A percentile compares a stretch with the other conserved stretches of the same genome.
Evolutionary conservation across 768 basidiomycete genomes (phyloP).

Genomic region (Tulasnella sp.): DNA sequence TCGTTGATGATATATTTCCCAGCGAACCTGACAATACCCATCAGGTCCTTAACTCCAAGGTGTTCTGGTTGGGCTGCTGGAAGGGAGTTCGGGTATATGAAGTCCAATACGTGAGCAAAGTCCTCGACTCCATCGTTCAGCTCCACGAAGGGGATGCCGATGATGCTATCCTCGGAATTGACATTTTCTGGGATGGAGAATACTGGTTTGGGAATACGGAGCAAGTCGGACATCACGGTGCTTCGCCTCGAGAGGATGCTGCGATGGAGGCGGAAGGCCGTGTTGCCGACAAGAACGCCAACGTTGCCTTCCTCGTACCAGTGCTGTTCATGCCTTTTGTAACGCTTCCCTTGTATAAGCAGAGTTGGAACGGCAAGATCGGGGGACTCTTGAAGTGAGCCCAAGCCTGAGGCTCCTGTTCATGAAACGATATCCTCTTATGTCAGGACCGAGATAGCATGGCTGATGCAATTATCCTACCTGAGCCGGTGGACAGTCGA

Average conservation of each 20-base stretch:
- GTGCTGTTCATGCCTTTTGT: not conserved
- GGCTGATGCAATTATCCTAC: no score
- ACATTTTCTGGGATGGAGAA: not conserved
- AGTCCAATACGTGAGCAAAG: constrained; percentile 12
- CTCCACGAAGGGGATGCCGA: not conserved
- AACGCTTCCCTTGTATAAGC: no score
- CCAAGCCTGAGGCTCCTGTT: no score
- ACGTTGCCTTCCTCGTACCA: constrained; percentile 21
- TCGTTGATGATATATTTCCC: not conserved
- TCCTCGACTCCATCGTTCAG: not conserved
- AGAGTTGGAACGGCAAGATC: no score
- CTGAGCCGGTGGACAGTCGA: no score
- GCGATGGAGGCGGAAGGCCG: not conserved
- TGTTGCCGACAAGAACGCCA: not conserved
- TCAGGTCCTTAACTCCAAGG: not conserved
- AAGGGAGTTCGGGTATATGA: not conserved
- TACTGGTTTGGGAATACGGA: not conserved
- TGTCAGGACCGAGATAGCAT: no score
- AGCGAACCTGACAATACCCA: not conserved
- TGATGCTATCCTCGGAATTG: not conserved
- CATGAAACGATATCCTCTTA: no score
- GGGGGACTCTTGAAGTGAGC: no score
- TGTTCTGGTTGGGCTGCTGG: not conserved
- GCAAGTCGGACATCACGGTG: not conserved
- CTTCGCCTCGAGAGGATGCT: not conserved